Conservation (phyloP, 2,329 filamentous ascomycete genomes). For the Trichoderma gracile region DNA sequence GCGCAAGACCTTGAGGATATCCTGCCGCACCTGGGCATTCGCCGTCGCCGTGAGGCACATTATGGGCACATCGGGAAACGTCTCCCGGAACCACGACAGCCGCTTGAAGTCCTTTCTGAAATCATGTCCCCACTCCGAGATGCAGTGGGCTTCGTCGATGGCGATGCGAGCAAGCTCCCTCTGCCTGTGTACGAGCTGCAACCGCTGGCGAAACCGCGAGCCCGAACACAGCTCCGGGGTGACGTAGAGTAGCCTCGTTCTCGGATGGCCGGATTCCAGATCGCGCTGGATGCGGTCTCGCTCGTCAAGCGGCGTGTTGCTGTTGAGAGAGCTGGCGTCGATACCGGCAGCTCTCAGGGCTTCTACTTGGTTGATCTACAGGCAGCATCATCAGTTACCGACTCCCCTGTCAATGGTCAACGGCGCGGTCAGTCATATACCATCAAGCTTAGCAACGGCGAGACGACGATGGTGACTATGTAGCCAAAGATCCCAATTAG, state of each 20-base stretch:
- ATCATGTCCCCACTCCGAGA: constrained; percentile 97
- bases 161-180: constrained; percentile 83
- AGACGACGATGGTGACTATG: constrained; percentile 84
- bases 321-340: constrained; percentile 82
- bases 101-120: constrained; percentile 92
- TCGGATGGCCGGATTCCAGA: constrained; percentile 83
- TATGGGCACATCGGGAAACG: constrained; percentile 82
- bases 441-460: constrained; percentile 87
- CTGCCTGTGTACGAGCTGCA: constrained; percentile 74
- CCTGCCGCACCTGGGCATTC: constrained; percentile 74
- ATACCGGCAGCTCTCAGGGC: constrained; percentile 73
- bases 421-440: constrained; percentile 43
- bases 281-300: constrained; percentile 73
- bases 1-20: constrained; percentile 75
- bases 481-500: not conserved
- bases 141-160: constrained; percentile 94
- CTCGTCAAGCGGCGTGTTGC: constrained; percentile 68
- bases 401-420: not conserved
- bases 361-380: constrained; percentile 86
- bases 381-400: not conserved
- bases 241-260: constrained; percentile 82
- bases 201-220: constrained; percentile 72
- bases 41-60: constrained; percentile 93
- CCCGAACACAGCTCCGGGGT: constrained; percentile 86
- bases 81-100: constrained; percentile 79